phyloP scores from a whole-genome alignment of 129 eudicot species.

The Saposhnikovia divaricata region DNA sequence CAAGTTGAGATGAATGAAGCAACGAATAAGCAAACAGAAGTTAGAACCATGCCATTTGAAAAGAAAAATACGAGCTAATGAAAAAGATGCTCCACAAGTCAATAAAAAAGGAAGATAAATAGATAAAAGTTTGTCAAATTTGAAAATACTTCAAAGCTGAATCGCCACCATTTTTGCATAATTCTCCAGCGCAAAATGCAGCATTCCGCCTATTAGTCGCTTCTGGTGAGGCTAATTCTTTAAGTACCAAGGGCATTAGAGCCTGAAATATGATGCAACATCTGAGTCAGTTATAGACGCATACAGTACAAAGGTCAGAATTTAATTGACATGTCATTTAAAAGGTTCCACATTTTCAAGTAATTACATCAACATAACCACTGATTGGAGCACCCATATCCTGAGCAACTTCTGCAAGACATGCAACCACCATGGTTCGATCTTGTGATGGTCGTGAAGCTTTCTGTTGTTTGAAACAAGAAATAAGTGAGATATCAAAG shows the following conservation, averaged over 20 bases:
- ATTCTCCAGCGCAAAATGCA: conserved; percentile 91
- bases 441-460: conserved; percentile 92
- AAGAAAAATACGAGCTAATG: not conserved
- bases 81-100: not conserved
- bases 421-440: conserved; percentile 98
- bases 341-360: not conserved
- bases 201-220: conserved; percentile 97
- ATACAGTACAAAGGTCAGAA: not conserved
- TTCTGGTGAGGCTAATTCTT: conserved; percentile 72
- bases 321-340: not conserved
- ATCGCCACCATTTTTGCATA: conserved; percentile 85
- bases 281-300: not conserved
- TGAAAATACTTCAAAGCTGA: conserved; percentile 65
- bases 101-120: not conserved
- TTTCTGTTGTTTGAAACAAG: conserved; percentile 46
- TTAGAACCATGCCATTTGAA: not conserved
- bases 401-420: conserved; percentile 98
- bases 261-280: conserved; percentile 46
- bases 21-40: not conserved
- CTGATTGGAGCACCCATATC: conserved; percentile 96
- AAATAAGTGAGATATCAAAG: conserved; percentile 13
- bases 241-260: conserved; percentile 74
- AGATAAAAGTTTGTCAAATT: not conserved
- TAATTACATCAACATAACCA: conserved; percentile 70
- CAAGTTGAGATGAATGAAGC: conserved; percentile 7